These are phyloP conservation scores for Pleurotus cornucopiae DNA, from an alignment of 768 basidiomycete species.

Conservation along the genomic window DNA sequence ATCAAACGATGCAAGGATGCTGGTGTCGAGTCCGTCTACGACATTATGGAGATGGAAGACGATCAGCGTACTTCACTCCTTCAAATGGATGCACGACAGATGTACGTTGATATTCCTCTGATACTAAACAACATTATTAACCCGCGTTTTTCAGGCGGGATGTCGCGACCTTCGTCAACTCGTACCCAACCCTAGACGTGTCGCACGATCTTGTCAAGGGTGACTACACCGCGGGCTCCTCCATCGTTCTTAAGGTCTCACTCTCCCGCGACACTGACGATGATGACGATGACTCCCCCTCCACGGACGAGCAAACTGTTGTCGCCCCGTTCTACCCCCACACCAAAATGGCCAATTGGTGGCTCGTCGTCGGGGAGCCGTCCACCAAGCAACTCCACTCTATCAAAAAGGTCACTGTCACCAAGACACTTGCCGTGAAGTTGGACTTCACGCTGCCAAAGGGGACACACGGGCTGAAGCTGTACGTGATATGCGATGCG, in stretches of 20 bases:
- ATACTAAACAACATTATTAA: constrained; percentile 14
- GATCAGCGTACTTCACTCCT: constrained; percentile 77
- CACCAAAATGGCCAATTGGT: constrained; percentile 94
- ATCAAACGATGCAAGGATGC: constrained; percentile 82
- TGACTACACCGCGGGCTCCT: constrained; percentile 80
- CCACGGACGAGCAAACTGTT: constrained; percentile 64
- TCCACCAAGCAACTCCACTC: constrained; percentile 76
- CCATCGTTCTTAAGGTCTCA: constrained; percentile 76
- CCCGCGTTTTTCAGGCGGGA: constrained; percentile 58
- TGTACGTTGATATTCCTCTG: constrained; percentile 53
- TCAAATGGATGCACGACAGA: constrained; percentile 80
- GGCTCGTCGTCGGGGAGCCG: constrained; percentile 91
- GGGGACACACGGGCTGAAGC: constrained; percentile 75
- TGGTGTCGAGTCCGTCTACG: constrained; percentile 86
- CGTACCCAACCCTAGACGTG: constrained; percentile 96
- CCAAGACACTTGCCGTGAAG: constrained; percentile 77
- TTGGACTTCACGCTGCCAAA: constrained; percentile 87
- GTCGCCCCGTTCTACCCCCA: constrained; percentile 92
- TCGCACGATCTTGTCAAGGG: constrained; percentile 81
- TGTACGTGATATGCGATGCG: constrained; percentile 91
- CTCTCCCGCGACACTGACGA: constrained; percentile 82
- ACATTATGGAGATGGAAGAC: constrained; percentile 98
- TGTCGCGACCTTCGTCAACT: constrained; percentile 93
- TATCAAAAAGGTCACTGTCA: constrained; percentile 88
- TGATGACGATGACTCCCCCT: constrained; percentile 48